phyloP scores from a whole-genome alignment of 2,329 filamentous ascomycete genomes.

The Ophiocordyceps polyrhachis-furcata region DNA sequence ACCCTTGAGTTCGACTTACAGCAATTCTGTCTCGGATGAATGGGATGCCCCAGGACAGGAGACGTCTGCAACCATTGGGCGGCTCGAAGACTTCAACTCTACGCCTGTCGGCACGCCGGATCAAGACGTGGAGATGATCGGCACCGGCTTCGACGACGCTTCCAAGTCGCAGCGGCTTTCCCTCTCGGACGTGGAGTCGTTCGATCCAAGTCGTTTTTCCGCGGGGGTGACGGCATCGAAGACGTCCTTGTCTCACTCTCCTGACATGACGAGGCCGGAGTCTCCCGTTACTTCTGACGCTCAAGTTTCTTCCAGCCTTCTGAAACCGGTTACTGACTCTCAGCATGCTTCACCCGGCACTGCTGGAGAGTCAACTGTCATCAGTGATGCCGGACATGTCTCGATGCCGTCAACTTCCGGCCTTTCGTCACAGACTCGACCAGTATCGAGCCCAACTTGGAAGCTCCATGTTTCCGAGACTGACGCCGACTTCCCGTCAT shows the following conservation, averaged over 20 bases:
- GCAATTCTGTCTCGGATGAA: background rate
- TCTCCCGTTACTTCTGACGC: background rate
- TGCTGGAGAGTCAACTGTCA: too few species aligned
- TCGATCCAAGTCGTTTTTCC: background rate
- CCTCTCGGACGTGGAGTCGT: background rate
- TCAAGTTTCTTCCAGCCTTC: background rate
- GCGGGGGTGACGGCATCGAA: too few species aligned
- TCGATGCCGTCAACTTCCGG: too few species aligned
- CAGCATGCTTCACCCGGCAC: background rate
- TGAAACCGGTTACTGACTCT: too few species aligned
- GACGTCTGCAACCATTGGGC: fast-evolving
- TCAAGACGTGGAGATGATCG: background rate
- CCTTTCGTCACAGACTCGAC: too few species aligned
- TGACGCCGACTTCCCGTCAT: too few species aligned
- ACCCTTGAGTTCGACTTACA: too few species aligned
- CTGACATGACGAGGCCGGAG: too few species aligned
- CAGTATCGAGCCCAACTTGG: too few species aligned
- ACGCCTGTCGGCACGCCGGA: background rate
- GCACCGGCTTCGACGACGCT: background rate
- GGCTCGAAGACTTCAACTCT: background rate
- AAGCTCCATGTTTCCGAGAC: too few species aligned
- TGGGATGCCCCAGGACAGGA: background rate
- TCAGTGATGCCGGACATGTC: too few species aligned
- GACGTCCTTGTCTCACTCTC: too few species aligned
- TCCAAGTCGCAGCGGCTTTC: background rate